Evolutionary conservation across 352 stramenopile species (phyloP), one percentile per base, ranked within the genome.

Genomic region (Phytopythium helicoides): DNA sequence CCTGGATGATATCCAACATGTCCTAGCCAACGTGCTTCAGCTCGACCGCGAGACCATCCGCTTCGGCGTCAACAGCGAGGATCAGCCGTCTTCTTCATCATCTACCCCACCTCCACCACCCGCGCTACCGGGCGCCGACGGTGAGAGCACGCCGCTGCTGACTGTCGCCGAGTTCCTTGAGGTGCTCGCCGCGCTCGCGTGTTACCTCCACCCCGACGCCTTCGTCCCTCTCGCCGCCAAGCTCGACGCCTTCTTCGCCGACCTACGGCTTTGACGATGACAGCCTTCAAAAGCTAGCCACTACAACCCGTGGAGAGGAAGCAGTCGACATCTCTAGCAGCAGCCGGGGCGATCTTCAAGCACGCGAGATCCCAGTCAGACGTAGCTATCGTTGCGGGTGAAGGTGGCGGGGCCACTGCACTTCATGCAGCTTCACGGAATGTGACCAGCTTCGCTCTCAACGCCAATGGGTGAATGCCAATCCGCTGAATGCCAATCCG

Each of bases 111-210:
- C 1, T 8, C 53, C 10, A 59, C 51, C n/a, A 21, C 18, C 21
- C 10, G 0, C 28, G 25, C 16, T 16, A 21, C 4, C 28, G 8
- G 0, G 19, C 28, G 38, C 15, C 22, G 53, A n/a, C n/a, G 16
- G 12, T 28, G 36, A 50, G 18, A 23, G 39, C 11, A 21, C 46
- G 16, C 19, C 49, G 8, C 62, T 87, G 10, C 46, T 90, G 37
- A 87, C 79, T 3, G 74, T 77, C 18, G 56, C 71, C 7, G 79
- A 90, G 52, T 90, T 86, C 42, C 48, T 83, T 14, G 74, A 90
- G 37, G 64, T 69, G 16, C 50, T 87, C 1, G 70, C 72, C 14
- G 79, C 79, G 3, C 56, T 90, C 16, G 74, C 71, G 4, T 85
- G 73, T 25, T 90, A 88, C 49, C 58, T 85, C 26, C 66, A 76